These are phyloP conservation scores for Amanita polypyramis DNA, from an alignment of 768 basidiomycete genomes.

Conservation along the genomic window DNA sequence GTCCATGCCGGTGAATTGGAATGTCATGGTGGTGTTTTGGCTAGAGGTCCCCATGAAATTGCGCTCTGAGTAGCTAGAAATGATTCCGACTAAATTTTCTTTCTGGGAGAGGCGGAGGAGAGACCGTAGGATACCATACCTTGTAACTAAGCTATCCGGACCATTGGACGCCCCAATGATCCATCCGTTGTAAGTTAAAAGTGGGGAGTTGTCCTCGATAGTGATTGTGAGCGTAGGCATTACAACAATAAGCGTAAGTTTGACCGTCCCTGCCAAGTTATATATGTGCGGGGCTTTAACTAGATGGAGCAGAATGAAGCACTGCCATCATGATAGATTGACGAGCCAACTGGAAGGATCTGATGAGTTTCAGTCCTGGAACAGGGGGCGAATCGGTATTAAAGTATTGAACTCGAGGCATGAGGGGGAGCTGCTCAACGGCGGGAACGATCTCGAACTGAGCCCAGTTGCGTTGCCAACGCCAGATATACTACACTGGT, in stretches of 20 bases:
- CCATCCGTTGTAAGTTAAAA: conserved; percentile 14
- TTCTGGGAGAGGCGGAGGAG: not conserved
- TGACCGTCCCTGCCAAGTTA: too few relatives aligned
- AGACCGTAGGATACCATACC: not conserved
- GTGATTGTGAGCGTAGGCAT: conserved; percentile 24
- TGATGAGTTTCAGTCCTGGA: not conserved
- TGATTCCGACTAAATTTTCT: not conserved
- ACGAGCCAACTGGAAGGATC: not conserved
- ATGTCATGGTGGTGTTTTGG: conserved; percentile 21
- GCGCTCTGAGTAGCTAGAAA: conserved; percentile 22
- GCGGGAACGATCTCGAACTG: too few relatives aligned
- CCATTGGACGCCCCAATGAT: not conserved
- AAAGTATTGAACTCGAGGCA: too few relatives aligned
- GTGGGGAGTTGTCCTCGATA: conserved; percentile 24
- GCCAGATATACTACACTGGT: too few relatives aligned
- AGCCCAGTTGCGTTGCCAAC: too few relatives aligned
- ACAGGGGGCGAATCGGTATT: too few relatives aligned
- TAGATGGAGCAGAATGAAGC: too few relatives aligned
- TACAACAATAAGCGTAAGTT: not conserved
- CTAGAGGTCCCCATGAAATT: conserved; percentile 27
- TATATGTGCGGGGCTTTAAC: too few relatives aligned
- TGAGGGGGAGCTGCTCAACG: too few relatives aligned
- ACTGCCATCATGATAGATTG: too few relatives aligned
- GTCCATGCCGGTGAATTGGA: conserved; percentile 39
- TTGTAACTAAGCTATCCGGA: not conserved